Conservation (phyloP, 768 basidiomycete genomes). For the Serendipita sp. region DNA sequence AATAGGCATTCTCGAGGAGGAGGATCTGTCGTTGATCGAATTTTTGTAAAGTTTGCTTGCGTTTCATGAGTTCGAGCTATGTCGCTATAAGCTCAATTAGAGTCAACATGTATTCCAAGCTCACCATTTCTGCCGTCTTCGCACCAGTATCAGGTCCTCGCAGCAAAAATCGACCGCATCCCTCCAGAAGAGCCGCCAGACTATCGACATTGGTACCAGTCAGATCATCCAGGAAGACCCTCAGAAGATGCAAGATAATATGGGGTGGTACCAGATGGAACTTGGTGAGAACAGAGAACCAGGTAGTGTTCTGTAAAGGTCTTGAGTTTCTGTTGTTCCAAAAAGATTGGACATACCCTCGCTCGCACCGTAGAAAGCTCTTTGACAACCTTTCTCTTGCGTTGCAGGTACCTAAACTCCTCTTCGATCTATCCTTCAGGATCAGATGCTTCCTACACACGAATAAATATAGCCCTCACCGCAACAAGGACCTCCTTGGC, state of each 20-base stretch:
- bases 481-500: constrained; percentile 64
- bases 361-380: constrained; percentile 73
- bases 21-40: constrained; percentile 82
- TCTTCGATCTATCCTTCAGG: constrained; percentile 60
- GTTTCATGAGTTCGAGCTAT: constrained; percentile 82
- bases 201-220: constrained; percentile 87
- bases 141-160: constrained; percentile 76
- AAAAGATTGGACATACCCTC: constrained; percentile 37
- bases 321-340: background rate
- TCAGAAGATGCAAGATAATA: constrained; percentile 87
- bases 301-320: constrained; percentile 61
- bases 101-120: constrained; percentile 8
- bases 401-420: constrained; percentile 87
- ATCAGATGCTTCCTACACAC: background rate
- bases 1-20: constrained; percentile 93
- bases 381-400: constrained; percentile 83
- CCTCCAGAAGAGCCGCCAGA: constrained; percentile 77
- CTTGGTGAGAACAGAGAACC: constrained; percentile 86
- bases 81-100: background rate
- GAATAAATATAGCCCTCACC: constrained; percentile 31
- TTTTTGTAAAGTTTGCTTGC: constrained; percentile 87
- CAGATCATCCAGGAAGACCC: constrained; percentile 94
- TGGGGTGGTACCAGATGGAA: constrained; percentile 83
- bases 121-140: constrained; percentile 77
- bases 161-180: constrained; percentile 82